A percentile compares a stretch with the other conserved stretches of the same genome.
Conservation (phyloP, 805 yeast genomes). For the Candida montana region DNA sequence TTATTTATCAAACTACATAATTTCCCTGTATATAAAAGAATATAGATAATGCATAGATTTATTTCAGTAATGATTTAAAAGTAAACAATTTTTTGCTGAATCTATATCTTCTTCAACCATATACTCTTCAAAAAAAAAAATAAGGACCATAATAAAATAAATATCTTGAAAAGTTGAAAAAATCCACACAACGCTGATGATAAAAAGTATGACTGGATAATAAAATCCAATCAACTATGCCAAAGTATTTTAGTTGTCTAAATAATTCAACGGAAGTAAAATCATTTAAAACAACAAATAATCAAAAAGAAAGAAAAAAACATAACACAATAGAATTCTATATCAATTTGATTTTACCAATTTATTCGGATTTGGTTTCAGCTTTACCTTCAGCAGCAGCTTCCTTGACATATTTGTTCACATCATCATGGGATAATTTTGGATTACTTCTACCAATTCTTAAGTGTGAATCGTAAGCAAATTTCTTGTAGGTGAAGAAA, state of each 20-base stretch:
- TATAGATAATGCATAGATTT: neutral
- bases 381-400: constrained; percentile 11
- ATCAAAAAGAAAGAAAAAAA: neutral
- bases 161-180: constrained; percentile 2
- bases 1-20: neutral
- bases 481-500: constrained; percentile 48
- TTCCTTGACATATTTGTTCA: constrained; percentile 24
- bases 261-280: neutral
- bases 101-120: neutral
- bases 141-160: neutral
- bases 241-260: neutral
- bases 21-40: neutral
- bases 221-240: constrained; percentile 1
- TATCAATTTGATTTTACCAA: neutral
- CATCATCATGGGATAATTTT: constrained; percentile 22
- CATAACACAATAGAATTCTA: neutral
- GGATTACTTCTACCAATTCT: constrained; percentile 47
- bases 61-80: neutral
- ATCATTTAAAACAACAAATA: neutral
- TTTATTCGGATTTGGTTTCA: constrained; percentile 12
- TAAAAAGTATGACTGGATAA: neutral
- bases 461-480: constrained; percentile 42
- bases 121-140: neutral
- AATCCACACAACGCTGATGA: neutral
- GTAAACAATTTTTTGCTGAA: neutral